Conservation (phyloP, 257 asterid species). For the Lavandula angustifolia region DNA sequence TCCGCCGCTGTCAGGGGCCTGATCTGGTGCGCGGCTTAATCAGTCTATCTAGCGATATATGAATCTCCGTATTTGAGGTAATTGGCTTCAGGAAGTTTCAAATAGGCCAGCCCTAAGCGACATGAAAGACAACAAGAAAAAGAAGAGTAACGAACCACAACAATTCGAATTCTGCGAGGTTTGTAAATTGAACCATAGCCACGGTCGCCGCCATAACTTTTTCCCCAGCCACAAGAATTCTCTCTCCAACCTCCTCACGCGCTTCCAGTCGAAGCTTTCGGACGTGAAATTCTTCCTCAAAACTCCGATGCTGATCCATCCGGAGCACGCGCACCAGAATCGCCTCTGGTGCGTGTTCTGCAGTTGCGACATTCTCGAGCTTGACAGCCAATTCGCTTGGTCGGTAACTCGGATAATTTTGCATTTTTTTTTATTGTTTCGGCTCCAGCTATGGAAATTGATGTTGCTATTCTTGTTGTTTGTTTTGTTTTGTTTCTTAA, state of each 20-base stretch:
- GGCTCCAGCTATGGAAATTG: conserved; percentile 9
- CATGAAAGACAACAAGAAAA: conserved; percentile 29
- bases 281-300: conserved; percentile 56
- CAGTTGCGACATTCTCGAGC: conserved; percentile 58
- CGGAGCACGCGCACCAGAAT: conserved; percentile 54
- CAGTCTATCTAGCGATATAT: too few species aligned
- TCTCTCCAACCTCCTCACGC: conserved; percentile 62
- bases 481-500: not conserved
- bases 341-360: conserved; percentile 86
- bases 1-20: too few species aligned
- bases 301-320: conserved; percentile 52
- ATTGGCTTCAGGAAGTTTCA: conserved; percentile 5
- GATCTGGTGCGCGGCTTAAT: too few species aligned
- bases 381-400: conserved; percentile 62
- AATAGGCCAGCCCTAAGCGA: conserved; percentile 11
- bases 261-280: conserved; percentile 69
- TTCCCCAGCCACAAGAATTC: conserved; percentile 72
- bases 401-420: conserved; percentile 32
- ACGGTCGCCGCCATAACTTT: conserved; percentile 74
- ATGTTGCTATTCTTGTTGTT: conserved; percentile 15
- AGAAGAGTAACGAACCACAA: conserved; percentile 11
- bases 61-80: not conserved
- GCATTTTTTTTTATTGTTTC: too few species aligned
- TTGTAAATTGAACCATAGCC: conserved; percentile 73
- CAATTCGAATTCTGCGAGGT: conserved; percentile 73